Evolutionary conservation across 768 basidiomycete species (phyloP), one percentile per base, ranked within the genome.

Genomic region (Kwoniella bestiolae): DNA sequence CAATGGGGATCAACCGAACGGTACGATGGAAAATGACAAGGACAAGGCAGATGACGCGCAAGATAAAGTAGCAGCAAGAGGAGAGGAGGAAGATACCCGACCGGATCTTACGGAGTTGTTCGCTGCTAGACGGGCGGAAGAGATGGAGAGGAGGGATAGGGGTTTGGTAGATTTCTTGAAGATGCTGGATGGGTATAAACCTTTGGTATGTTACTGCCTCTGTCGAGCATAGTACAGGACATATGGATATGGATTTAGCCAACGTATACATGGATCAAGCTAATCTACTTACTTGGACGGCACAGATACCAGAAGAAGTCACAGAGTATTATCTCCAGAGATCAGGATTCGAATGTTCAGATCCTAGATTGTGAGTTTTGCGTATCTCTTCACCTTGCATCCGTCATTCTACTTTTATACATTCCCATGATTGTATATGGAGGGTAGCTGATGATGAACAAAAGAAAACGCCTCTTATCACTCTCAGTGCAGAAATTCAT

Each of bases 401-500:
- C 34, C 34, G 34, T 12, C 12, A 35, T 12, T 12, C 12, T 35
- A 6, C 34, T 18, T 47, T 18, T 18, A 47, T 47, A 5, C 16
- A 25, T 47, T n/a, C 46, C n/a, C n/a, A n/a, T n/a, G n/a, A n/a
- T n/a, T n/a, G n/a, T n/a, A 47, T 3, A 28, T 1, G 21, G 26
- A 0, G 23, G 11, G 11, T 5, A 28, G 50, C 52, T 60, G 12
- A 53, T 12, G 11, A 9, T 31, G 38, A 23, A 14, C 35, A 18
- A 9, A 4, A 96, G 94, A 62, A 97, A 96, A 83, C 91, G 95
- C 2, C 86, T 99, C 18, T 84, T 99, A 26, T 94, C 95, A 0
- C 86, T 98, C 12, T 94, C 96, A 2, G 93, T 96, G 0, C 96
- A 99, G 78, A 97, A 98, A 77, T 98, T 99, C 78, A 89, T 98